Percentiles rank a stretch among this genome's conserved stretches.
phyloP scores from a whole-genome alignment of 2,329 filamentous ascomycete species.

The Stachybotrys chlorohalonatus region DNA sequence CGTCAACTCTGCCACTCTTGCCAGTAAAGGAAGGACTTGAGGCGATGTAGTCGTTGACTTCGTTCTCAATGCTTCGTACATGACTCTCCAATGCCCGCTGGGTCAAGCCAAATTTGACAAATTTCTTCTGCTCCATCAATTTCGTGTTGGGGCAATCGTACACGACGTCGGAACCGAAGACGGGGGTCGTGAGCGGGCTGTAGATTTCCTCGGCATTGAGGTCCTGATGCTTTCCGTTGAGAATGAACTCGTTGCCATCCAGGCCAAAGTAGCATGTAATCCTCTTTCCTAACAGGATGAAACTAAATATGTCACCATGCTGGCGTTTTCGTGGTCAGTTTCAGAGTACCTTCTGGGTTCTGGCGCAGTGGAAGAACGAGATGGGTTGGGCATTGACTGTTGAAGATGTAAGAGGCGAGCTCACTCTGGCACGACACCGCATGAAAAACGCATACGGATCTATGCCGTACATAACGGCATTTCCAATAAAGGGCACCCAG shows the following conservation, averaged over 20 bases:
- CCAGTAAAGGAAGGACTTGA: conserved; percentile 47
- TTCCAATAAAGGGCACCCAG: conserved; percentile 56
- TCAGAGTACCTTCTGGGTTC: too few relatives aligned
- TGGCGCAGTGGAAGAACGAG: too few relatives aligned
- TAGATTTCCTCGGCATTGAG: conserved; percentile 48
- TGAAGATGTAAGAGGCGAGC: conserved; percentile 2
- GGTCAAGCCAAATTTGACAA: conserved; percentile 64
- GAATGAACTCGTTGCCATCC: conserved; percentile 45
- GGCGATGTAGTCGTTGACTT: conserved; percentile 59
- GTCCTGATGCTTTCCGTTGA: conserved; percentile 44
- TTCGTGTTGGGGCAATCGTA: conserved; percentile 81
- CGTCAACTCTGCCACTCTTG: conserved; percentile 50
- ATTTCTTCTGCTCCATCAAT: conserved; percentile 85
- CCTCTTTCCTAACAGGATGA: conserved; percentile 40
- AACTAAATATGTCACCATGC: conserved; percentile 46
- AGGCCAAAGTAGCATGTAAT: conserved; percentile 41
- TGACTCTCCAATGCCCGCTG: conserved; percentile 55
- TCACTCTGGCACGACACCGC: conserved; percentile 55
- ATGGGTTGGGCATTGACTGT: neutral
- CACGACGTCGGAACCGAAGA: conserved; percentile 70
- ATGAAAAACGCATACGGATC: conserved; percentile 62
- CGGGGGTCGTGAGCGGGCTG: conserved; percentile 38
- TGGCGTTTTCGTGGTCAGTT: conserved; percentile 9
- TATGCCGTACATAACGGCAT: conserved; percentile 62
- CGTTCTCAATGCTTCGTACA: conserved; percentile 61